Conservation (phyloP, 1,139 yeast species). For the Sugiyamaella xylanicola region DNA sequence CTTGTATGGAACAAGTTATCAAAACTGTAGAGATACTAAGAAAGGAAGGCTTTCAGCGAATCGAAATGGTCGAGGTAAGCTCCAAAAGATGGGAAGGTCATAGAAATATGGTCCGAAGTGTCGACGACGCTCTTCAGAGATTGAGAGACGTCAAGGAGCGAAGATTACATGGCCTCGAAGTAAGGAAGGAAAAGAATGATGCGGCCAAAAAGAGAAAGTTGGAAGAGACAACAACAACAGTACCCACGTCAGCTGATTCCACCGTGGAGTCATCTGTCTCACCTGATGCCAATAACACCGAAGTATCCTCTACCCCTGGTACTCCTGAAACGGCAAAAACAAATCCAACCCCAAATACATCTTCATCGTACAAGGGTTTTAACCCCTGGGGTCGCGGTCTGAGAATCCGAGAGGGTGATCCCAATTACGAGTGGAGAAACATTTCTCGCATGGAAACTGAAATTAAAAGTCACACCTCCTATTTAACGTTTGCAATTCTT, state of each 20-base stretch:
- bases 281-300: constrained; percentile 2
- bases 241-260: constrained; percentile 3
- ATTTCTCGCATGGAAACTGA: constrained; percentile 84
- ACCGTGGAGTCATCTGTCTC: constrained; percentile 7
- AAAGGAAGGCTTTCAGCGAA: constrained; percentile 77
- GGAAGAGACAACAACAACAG: constrained; percentile 22
- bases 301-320: neutral
- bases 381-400: constrained; percentile 91
- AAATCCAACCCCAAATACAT: neutral
- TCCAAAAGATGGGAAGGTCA: constrained; percentile 90
- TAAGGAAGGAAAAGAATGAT: constrained; percentile 47
- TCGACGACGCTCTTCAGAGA: constrained; percentile 79
- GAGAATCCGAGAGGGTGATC: constrained; percentile 85
- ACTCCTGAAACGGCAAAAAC: constrained; percentile 7
- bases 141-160: constrained; percentile 78
- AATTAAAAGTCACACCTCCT: constrained; percentile 91
- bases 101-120: constrained; percentile 79
- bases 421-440: constrained; percentile 72
- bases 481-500: constrained; percentile 77
- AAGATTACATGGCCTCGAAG: constrained; percentile 72
- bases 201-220: constrained; percentile 14
- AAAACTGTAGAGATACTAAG: constrained; percentile 77
- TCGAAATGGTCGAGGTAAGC: constrained; percentile 92
- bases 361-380: constrained; percentile 53
- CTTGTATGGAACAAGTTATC: constrained; percentile 96